Evolutionary conservation across 2,329 filamentous ascomycete species (phyloP).

Genomic region (Microcyclosporella mali): DNA sequence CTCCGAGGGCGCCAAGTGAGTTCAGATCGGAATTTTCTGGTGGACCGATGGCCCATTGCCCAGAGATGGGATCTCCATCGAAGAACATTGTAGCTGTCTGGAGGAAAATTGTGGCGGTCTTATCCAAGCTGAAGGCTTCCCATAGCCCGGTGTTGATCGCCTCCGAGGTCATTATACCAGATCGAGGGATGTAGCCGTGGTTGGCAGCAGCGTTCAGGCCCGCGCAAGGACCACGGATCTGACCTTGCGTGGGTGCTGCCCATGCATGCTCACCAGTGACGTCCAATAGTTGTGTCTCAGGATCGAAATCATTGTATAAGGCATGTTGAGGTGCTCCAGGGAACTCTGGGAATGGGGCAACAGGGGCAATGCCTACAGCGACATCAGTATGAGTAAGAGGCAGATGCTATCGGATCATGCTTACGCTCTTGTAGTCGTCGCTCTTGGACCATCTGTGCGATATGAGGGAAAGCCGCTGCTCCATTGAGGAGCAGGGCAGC

Average conservation of each 20-base stretch:
- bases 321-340: conserved; percentile 19
- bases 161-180: conserved; percentile 15
- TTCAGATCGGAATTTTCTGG: conserved; percentile 14
- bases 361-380: conserved; percentile 11
- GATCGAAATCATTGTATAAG: conserved; percentile 23
- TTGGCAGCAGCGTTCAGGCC: conserved; percentile 18
- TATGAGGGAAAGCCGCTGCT: no score
- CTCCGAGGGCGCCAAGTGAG: conserved; percentile 19
- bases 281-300: conserved; percentile 22
- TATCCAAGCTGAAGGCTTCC: conserved; percentile 19
- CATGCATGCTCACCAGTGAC: conserved; percentile 24
- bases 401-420: no score
- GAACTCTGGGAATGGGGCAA: conserved; percentile 18
- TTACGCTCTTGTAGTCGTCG: no score
- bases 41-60: conserved; percentile 17
- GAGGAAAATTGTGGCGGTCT: conserved; percentile 21
- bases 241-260: conserved; percentile 9
- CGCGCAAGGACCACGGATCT: background rate
- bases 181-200: conserved; percentile 23
- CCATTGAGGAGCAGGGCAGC: no score
- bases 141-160: conserved; percentile 21
- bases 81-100: conserved; percentile 23
- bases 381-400: no score
- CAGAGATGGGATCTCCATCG: conserved; percentile 18
- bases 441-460: no score